These are phyloP conservation scores for Monilinia fructigena DNA, from an alignment of 2,329 filamentous ascomycete genomes.

Conservation along the genomic window DNA sequence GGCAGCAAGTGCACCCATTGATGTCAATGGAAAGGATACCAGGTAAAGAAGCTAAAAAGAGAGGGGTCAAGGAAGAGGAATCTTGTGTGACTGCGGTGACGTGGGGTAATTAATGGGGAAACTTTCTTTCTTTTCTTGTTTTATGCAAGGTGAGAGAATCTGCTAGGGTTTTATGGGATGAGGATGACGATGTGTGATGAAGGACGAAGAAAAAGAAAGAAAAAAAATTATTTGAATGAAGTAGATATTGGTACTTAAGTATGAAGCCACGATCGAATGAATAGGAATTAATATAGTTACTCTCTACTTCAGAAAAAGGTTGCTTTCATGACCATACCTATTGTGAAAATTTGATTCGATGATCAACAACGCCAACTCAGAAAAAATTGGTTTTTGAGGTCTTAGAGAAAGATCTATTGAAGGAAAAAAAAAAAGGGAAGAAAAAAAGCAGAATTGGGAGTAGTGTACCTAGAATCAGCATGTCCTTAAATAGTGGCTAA, in stretches of 20 bases:
- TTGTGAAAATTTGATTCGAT: not conserved
- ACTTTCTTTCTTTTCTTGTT: slow-evolving; percentile 5
- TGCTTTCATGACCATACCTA: not conserved
- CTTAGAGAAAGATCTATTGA: slow-evolving; percentile 1
- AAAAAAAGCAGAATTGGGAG: not conserved
- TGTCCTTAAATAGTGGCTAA: not conserved
- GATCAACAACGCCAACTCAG: not conserved
- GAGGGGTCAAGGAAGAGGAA: not conserved
- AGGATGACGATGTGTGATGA: too few relatives aligned
- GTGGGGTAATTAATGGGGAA: slow-evolving; percentile 20
- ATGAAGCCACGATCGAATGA: too few relatives aligned
- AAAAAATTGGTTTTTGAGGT: not conserved
- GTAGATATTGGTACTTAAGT: too few relatives aligned
- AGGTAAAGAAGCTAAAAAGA: not conserved
- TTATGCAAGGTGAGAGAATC: slow-evolving; percentile 1
- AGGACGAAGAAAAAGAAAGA: not conserved
- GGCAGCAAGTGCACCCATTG: slow-evolving; percentile 33
- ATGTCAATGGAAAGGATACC: not conserved
- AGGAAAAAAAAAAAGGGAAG: not conserved
- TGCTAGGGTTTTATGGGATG: not conserved
- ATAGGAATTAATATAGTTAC: not conserved
- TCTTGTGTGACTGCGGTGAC: slow-evolving; percentile 14
- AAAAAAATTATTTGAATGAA: not conserved
- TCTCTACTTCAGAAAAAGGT: not conserved
- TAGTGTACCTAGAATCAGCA: not conserved